phyloP scores from a whole-genome alignment of 352 stramenopile species.

The Phytophthora agathidicida region DNA sequence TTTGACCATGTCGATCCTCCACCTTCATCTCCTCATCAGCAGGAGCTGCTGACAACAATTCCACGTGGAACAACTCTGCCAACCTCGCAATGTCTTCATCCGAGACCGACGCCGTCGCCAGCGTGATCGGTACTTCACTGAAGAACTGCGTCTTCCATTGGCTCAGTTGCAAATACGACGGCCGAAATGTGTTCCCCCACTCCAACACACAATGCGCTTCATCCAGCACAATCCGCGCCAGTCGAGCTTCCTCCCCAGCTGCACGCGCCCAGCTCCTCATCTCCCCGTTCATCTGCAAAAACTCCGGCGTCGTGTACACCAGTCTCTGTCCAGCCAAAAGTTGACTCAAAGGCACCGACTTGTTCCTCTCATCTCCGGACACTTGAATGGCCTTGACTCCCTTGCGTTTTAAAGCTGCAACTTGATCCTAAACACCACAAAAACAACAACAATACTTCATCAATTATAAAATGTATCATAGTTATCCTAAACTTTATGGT shows the following conservation, averaged over 20 bases:
- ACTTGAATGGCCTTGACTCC: conserved; percentile 59
- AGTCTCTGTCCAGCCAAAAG: conserved; percentile 52
- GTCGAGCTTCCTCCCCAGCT: conserved; percentile 19
- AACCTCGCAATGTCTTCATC: conserved; percentile 66
- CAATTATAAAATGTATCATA: background rate
- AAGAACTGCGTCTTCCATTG: conserved; percentile 59
- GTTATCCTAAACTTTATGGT: background rate
- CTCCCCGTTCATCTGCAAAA: conserved; percentile 66
- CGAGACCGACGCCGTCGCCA: conserved; percentile 74
- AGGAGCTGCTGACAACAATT: conserved; percentile 20
- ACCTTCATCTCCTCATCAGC: background rate
- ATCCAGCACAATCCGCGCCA: conserved; percentile 74
- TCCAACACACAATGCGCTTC: conserved; percentile 84
- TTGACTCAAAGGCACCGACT: conserved; percentile 32
- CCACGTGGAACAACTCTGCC: conserved; percentile 56
- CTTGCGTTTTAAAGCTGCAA: conserved; percentile 61
- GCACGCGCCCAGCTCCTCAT: conserved; percentile 53
- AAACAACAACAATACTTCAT: conserved; percentile 1
- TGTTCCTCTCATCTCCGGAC: conserved; percentile 38
- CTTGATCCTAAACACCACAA: conserved; percentile 59
- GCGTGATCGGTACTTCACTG: conserved; percentile 59
- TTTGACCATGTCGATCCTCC: conserved; percentile 13
- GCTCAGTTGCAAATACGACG: conserved; percentile 69
- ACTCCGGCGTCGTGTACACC: conserved; percentile 86
- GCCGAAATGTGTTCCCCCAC: conserved; percentile 81